phyloP scores from a whole-genome alignment of 495 filamentous ascomycete species.

The Beverwykella pulmonaria region DNA sequence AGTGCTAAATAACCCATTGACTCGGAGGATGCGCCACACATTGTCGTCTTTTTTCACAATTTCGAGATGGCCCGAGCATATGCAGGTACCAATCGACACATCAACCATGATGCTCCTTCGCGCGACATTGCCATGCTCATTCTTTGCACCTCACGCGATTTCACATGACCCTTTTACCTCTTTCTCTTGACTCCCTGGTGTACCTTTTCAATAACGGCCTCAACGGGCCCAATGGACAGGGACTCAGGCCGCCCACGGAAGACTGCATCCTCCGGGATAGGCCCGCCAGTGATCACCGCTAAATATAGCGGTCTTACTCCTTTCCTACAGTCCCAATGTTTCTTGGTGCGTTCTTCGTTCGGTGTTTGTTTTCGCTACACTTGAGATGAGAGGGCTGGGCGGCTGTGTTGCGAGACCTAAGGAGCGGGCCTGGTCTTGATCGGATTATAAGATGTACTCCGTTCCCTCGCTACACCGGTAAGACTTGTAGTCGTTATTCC shows the following conservation, averaged over 20 bases:
- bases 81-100: too few species aligned
- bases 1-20: not conserved
- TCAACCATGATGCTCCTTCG: too few species aligned
- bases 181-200: not conserved
- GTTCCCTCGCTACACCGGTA: not conserved
- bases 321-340: not conserved
- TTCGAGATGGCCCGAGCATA: too few species aligned
- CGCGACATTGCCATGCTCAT: too few species aligned
- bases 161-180: not conserved
- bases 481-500: not conserved
- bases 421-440: not conserved
- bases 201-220: not conserved
- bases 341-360: not conserved
- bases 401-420: not conserved
- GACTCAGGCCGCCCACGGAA: not conserved
- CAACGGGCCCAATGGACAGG: not conserved
- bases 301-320: not conserved
- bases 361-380: not conserved
- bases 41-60: not conserved
- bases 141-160: too few species aligned
- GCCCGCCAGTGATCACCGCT: not conserved
- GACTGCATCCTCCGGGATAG: not conserved
- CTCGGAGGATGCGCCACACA: not conserved
- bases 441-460: not conserved
- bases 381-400: not conserved